Evolutionary conservation across 345 rosid genomes (phyloP).

Genomic region (Syzygium aqueum): DNA sequence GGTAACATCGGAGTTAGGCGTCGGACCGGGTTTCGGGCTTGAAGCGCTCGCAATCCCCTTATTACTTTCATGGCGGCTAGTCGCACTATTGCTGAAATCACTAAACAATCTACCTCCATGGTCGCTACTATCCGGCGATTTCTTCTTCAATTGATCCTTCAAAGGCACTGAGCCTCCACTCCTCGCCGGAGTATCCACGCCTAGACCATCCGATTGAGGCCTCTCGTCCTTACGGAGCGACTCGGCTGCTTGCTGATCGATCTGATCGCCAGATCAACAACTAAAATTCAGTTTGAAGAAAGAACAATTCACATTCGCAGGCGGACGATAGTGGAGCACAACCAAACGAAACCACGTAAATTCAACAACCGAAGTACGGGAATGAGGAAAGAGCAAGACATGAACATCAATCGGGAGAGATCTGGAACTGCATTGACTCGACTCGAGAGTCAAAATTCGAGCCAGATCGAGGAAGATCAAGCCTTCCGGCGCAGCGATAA

Average conservation of each 20-base stretch:
- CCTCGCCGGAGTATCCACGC: constrained; percentile 33
- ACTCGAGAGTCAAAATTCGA: background rate
- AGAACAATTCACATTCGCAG: background rate
- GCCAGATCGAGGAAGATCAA: background rate
- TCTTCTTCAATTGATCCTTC: constrained; percentile 80
- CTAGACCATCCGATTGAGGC: constrained; percentile 39
- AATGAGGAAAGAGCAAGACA: background rate
- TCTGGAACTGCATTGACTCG: background rate
- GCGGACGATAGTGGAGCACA: background rate
- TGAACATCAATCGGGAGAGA: background rate
- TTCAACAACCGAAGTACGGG: background rate
- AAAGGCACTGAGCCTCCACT: constrained; percentile 48
- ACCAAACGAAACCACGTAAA: background rate
- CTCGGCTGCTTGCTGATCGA: constrained; percentile 95
- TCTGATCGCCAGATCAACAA: constrained; percentile 33
- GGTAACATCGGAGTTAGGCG: constrained; percentile 17
- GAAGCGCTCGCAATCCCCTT: constrained; percentile 16
- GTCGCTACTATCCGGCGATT: constrained; percentile 28
- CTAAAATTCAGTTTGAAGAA: background rate
- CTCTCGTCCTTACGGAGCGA: constrained; percentile 72
- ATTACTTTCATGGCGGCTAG: constrained; percentile 13
- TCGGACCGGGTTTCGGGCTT: constrained; percentile 23
- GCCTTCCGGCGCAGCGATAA: background rate
- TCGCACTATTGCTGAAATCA: constrained; percentile 20
- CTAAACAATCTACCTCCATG: constrained; percentile 32